Base-by-base conservation (phyloP, 352 stramenopile genomes). In the Globisporangium solare region DNA sequence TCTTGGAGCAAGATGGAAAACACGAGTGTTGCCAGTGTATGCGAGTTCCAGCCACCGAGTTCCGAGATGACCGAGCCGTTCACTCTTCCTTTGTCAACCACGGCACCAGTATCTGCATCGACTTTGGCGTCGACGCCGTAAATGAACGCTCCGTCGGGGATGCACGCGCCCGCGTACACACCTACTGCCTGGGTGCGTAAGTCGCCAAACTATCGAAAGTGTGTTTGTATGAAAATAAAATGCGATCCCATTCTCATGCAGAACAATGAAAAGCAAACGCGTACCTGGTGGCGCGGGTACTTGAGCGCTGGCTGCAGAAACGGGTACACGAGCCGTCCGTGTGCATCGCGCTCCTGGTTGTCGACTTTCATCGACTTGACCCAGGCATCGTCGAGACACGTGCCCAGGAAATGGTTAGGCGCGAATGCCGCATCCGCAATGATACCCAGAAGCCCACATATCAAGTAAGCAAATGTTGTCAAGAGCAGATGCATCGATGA, bases 401-500 rank as follows among this genome's bases (percentile, higher is more conserved):
- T 57, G n/a, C 45, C 51, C 13, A 63, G 47, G 10, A 57, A 58
- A 15, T 46, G 39, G n/a, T 63, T 52, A 17, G 39, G 47, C 11
- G 37, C 12, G 47, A 63, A 46, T 18, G 35, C 20, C 31, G 35
- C 50, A 6, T 39, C 32, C 12, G 17, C 18, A 22, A 17, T 12
- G 37, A 7, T 17, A 17, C 11, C 6, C 11, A 42, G 37, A 2
- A 51, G 47, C 24, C 8, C 22, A 14, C 24, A 27, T 27, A 39
- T 31, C 24, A 21, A 31, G 24, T 13, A 51, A 22, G 15, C 14
- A 21, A 14, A 35, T 21, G 32, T 3, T 22, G 21, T 22, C 8
- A 10, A 51, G 21, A 39, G 2, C 47, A 51, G 2, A 24, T 13
- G 47, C 47, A 20, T 18, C 47, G 12, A 39, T 21, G 3, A 11